Conservation (phyloP, 345 rosid species). For the Dipteronia sinensis region DNA sequence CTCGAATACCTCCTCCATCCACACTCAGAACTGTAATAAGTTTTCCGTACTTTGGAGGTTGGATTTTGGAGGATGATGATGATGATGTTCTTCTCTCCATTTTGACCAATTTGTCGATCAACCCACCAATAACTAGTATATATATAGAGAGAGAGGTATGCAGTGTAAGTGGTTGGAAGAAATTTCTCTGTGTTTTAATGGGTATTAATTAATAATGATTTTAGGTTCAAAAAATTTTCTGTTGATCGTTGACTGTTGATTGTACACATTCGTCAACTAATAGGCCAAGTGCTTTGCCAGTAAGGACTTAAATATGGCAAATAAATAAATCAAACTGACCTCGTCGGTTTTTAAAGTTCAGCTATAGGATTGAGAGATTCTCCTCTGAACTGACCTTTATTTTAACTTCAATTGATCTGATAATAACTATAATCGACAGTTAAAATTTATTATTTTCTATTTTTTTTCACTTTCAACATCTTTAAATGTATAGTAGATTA, state of each 20-base stretch:
- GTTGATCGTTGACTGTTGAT: not conserved
- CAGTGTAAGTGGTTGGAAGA: not conserved
- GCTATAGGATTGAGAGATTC: no score
- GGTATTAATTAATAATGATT: not conserved
- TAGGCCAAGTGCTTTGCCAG: not conserved
- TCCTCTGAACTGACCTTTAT: no score
- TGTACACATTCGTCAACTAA: not conserved
- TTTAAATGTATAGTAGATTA: no score
- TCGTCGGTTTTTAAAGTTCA: not conserved
- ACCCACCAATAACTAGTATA: not conserved
- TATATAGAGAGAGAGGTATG: not conserved
- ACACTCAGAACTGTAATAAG: conserved; percentile 68
- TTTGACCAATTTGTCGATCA: not conserved
- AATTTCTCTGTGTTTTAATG: not conserved
- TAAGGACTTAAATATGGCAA: not conserved
- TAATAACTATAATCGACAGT: no score
- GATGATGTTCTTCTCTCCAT: conserved; percentile 25
- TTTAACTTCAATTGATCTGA: no score
- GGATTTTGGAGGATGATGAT: conserved; percentile 5
- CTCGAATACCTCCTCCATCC: conserved; percentile 80
- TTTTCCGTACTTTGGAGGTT: conserved; percentile 50
- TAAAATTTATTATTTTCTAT: no score
- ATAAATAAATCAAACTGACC: not conserved
- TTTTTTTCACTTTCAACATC: no score
- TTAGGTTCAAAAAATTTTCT: not conserved